A percentile compares a stretch with the other conserved stretches of the same genome.
Evolutionary conservation across 2,329 filamentous ascomycete species (phyloP).

Genomic region (Chrysosporium keratinophilum): DNA sequence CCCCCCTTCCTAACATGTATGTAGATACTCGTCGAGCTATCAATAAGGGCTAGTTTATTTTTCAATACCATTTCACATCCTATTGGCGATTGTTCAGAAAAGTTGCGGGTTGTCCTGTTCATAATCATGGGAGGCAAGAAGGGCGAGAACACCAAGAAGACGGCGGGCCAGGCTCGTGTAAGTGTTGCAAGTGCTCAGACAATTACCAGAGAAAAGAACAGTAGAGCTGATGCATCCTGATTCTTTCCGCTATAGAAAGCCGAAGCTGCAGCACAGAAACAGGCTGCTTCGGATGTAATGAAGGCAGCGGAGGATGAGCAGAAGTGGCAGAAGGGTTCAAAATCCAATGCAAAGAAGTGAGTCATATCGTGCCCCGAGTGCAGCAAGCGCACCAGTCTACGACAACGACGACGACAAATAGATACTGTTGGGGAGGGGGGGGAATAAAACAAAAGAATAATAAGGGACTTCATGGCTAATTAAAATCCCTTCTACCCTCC

Average conservation of each 20-base stretch:
- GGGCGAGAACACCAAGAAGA: slow-evolving; percentile 79
- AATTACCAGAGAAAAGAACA: neutral
- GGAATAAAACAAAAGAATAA: too few species aligned
- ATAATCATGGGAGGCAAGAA: slow-evolving; percentile 61
- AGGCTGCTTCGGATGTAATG: slow-evolving; percentile 58
- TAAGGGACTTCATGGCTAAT: too few species aligned
- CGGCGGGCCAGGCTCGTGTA: slow-evolving; percentile 62
- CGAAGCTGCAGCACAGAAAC: slow-evolving; percentile 71
- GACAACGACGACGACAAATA: too few species aligned
- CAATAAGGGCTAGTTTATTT: too few species aligned
- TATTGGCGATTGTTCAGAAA: neutral
- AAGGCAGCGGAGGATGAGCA: slow-evolving; percentile 57
- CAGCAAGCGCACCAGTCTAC: neutral
- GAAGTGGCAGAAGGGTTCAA: slow-evolving; percentile 78
- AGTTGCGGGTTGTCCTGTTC: neutral
- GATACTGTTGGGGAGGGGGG: too few species aligned
- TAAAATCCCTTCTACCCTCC: neutral
- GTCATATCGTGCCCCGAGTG: slow-evolving; percentile 25
- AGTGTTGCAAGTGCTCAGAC: slow-evolving; percentile 22
- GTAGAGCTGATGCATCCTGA: neutral
- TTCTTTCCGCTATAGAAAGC: slow-evolving; percentile 55
- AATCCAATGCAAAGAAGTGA: slow-evolving; percentile 79
- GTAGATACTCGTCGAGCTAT: too few species aligned
- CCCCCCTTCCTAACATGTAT: too few species aligned
- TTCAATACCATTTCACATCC: neutral